A percentile compares a stretch with the other conserved stretches of the same genome.
Evolutionary conservation across 2,329 filamentous ascomycete species (phyloP).

Genomic region (Aspergillus ruber): DNA sequence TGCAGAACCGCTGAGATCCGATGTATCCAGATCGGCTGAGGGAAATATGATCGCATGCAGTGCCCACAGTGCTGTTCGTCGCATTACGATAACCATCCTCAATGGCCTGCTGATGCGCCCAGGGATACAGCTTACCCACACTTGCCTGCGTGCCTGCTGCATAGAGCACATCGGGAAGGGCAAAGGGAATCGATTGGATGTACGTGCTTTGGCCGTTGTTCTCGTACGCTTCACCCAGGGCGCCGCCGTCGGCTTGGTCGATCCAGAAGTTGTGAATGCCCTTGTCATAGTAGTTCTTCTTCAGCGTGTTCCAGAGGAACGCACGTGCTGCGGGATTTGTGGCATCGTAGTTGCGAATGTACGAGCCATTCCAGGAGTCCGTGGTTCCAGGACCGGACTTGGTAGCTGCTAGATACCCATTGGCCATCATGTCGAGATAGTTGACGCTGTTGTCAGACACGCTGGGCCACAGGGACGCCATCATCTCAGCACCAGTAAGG

Average conservation of each 20-base stretch:
- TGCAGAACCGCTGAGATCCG: constrained; percentile 54
- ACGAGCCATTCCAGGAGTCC: constrained; percentile 52
- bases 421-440: constrained; percentile 53
- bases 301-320: constrained; percentile 53
- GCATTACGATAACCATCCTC: constrained; percentile 50
- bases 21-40: constrained; percentile 50
- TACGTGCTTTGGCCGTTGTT: constrained; percentile 48
- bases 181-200: constrained; percentile 26
- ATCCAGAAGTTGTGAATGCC: constrained; percentile 61
- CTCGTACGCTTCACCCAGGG: constrained; percentile 28
- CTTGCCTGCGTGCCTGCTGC: constrained; percentile 55
- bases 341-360: constrained; percentile 52
- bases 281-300: constrained; percentile 53
- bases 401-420: constrained; percentile 51
- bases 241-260: constrained; percentile 54
- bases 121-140: constrained; percentile 55
- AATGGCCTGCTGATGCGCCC: constrained; percentile 51
- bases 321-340: constrained; percentile 53
- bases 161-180: constrained; percentile 36
- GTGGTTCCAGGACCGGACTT: constrained; percentile 52
- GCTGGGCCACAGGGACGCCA: constrained; percentile 63
- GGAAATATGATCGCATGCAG: constrained; percentile 37
- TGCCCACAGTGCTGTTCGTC: constrained; percentile 45
- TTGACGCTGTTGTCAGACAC: constrained; percentile 53
- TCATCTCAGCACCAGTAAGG: constrained; percentile 52